Conservation (phyloP, 2,329 filamentous ascomycete genomes). For the Cladosporium halotolerans region DNA sequence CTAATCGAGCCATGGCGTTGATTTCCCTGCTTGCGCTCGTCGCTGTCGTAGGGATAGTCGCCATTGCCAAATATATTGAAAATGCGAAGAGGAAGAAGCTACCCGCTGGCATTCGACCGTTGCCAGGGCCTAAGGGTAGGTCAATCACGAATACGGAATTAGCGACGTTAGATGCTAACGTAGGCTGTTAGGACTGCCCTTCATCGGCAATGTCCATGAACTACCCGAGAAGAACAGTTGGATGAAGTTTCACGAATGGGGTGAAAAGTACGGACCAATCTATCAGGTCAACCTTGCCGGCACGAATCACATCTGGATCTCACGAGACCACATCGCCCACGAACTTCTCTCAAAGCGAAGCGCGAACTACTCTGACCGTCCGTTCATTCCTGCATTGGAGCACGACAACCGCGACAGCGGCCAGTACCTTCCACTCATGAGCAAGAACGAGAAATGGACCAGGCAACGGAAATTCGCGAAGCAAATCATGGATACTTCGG, state of each 20-base stretch:
- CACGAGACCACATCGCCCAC: slow-evolving; percentile 36
- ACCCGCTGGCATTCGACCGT: slow-evolving; percentile 15
- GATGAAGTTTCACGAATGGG: slow-evolving; percentile 43
- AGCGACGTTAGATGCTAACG: not conserved
- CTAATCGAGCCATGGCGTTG: slow-evolving; percentile 14
- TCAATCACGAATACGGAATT: not conserved
- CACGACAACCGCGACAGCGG: slow-evolving; percentile 40
- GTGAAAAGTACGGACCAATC: slow-evolving; percentile 33
- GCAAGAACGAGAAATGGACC: slow-evolving; percentile 35
- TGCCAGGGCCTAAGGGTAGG: slow-evolving; percentile 23
- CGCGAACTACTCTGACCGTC: slow-evolving; percentile 42
- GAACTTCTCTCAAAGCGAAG: slow-evolving; percentile 40
- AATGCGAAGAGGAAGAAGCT: slow-evolving; percentile 12
- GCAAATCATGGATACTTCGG: slow-evolving; percentile 40
- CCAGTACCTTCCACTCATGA: slow-evolving; percentile 41
- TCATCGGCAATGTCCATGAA: slow-evolving; percentile 38
- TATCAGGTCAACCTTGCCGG: slow-evolving; percentile 42
- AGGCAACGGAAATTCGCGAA: slow-evolving; percentile 41
- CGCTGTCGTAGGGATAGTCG: slow-evolving; percentile 24
- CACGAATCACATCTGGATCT: slow-evolving; percentile 42
- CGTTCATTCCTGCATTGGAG: slow-evolving; percentile 40
- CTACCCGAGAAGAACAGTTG: slow-evolving; percentile 39
- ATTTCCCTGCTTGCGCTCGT: slow-evolving; percentile 18
- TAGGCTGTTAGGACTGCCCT: slow-evolving; percentile 33
- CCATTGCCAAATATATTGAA: slow-evolving; percentile 16